phyloP scores from a whole-genome alignment of 345 rosid species.

The Moricandia moricandioides region DNA sequence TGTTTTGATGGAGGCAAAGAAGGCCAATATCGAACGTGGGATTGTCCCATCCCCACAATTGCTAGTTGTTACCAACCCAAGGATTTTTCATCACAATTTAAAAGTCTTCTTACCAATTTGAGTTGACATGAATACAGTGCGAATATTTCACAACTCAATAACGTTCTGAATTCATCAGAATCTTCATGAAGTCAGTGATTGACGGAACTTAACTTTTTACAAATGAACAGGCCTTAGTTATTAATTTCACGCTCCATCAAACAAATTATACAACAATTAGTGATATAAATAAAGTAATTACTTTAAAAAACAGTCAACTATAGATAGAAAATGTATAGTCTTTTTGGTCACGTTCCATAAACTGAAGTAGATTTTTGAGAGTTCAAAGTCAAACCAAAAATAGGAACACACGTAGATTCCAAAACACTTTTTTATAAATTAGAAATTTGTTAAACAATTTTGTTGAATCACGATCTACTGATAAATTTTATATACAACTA shows the following conservation, averaged over 20 bases:
- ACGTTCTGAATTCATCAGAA: not conserved
- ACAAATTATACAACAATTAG: too few relatives aligned
- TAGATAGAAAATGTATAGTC: not conserved
- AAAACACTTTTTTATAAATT: too few relatives aligned
- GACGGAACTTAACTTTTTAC: not conserved
- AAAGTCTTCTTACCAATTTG: not conserved
- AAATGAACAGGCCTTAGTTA: too few relatives aligned
- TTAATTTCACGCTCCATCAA: too few relatives aligned
- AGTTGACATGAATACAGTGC: not conserved
- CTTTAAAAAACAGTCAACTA: too few relatives aligned
- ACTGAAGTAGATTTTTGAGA: not conserved
- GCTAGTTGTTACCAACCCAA: constrained; percentile 22
- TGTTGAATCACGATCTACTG: too few relatives aligned
- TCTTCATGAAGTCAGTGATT: not conserved
- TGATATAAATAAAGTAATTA: too few relatives aligned
- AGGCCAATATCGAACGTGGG: constrained; percentile 18
- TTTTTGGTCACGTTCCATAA: not conserved
- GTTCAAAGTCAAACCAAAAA: too few relatives aligned
- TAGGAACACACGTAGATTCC: too few relatives aligned
- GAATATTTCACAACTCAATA: constrained; percentile 12
- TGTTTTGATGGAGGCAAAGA: constrained; percentile 6
- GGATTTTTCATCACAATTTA: constrained; percentile 4
- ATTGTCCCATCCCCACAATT: constrained; percentile 17
- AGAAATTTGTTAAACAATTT: too few relatives aligned
- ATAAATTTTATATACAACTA: too few relatives aligned